Percentiles rank a stretch among this genome's conserved stretches.
phyloP scores from a whole-genome alignment of 805 yeast genomes.

The Metschnikowia continentalis region DNA sequence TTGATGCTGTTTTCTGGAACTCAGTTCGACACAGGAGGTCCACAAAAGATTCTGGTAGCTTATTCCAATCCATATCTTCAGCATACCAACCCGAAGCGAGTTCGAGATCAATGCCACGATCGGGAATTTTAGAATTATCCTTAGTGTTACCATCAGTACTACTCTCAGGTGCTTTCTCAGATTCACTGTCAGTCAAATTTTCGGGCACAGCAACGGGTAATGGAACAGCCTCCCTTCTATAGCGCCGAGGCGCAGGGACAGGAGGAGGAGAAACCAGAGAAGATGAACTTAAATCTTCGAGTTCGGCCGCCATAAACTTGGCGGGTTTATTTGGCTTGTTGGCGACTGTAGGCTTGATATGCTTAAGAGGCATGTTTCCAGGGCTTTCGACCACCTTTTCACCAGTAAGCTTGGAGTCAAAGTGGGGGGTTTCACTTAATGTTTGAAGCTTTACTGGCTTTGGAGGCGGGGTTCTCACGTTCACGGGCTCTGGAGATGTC shows the following conservation, averaged over 20 bases:
- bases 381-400: constrained; percentile 9
- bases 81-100: constrained; percentile 45
- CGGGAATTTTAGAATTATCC: too few relatives aligned
- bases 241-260: constrained; percentile 31
- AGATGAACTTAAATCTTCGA: constrained; percentile 19
- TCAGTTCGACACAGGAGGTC: too few relatives aligned
- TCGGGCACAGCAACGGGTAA: constrained; percentile 22
- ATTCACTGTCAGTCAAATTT: too few relatives aligned
- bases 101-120: constrained; percentile 34
- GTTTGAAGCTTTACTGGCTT: neutral
- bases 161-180: too few relatives aligned
- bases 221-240: constrained; percentile 18
- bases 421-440: too few relatives aligned
- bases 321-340: constrained; percentile 3
- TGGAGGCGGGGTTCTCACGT: neutral
- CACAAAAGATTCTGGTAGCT: too few relatives aligned
- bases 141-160: too few relatives aligned
- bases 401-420: neutral
- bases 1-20: too few relatives aligned
- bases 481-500: neutral
- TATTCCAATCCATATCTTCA: too few relatives aligned
- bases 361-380: constrained; percentile 17
- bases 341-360: constrained; percentile 12
- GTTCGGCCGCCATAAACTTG: neutral
- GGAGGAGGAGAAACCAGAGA: constrained; percentile 30